These are phyloP conservation scores for Oryza glumipatula DNA, from an alignment of 176 grass and related monocot species.

Conservation along the genomic window DNA sequence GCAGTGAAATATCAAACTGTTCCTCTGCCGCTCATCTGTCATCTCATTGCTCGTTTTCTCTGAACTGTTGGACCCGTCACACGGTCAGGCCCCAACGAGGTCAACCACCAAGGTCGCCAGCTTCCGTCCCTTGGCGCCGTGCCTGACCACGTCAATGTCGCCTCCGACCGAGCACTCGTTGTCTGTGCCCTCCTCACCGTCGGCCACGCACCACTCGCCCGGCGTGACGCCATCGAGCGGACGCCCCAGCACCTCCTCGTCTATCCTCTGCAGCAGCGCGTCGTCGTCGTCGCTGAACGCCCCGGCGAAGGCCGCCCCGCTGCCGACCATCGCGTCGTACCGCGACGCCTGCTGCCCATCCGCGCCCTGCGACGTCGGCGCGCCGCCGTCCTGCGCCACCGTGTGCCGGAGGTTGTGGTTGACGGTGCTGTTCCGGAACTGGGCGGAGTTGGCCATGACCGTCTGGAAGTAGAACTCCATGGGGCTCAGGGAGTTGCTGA, in stretches of 20 bases:
- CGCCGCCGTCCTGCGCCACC: conserved; percentile 12
- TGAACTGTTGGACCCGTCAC: conserved; percentile 21
- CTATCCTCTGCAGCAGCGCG: conserved; percentile 58
- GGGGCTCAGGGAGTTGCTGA: conserved; percentile 51
- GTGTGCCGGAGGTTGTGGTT: conserved; percentile 50
- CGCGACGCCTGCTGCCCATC: conserved; percentile 7
- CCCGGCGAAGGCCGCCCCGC: conserved; percentile 57
- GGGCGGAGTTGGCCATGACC: conserved; percentile 53
- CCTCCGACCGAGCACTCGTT: conserved; percentile 46
- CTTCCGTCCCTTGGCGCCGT: conserved; percentile 33
- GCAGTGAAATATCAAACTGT: too few species aligned
- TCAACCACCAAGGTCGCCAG: conserved; percentile 36
- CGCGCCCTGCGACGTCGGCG: background rate
- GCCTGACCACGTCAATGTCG: conserved; percentile 46
- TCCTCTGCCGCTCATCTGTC: background rate
- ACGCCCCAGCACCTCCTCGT: conserved; percentile 51
- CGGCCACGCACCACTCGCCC: conserved; percentile 51
- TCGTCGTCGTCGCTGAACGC: conserved; percentile 46
- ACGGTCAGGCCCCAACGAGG: conserved; percentile 28
- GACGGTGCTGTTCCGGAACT: conserved; percentile 54
- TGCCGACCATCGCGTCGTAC: conserved; percentile 47
- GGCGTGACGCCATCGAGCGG: conserved; percentile 45
- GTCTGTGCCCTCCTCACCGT: conserved; percentile 6
- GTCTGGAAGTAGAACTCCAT: conserved; percentile 69
- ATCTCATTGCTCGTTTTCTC: background rate